Conservation (phyloP, 805 yeast genomes). For the Clavispora carvajalis region DNA sequence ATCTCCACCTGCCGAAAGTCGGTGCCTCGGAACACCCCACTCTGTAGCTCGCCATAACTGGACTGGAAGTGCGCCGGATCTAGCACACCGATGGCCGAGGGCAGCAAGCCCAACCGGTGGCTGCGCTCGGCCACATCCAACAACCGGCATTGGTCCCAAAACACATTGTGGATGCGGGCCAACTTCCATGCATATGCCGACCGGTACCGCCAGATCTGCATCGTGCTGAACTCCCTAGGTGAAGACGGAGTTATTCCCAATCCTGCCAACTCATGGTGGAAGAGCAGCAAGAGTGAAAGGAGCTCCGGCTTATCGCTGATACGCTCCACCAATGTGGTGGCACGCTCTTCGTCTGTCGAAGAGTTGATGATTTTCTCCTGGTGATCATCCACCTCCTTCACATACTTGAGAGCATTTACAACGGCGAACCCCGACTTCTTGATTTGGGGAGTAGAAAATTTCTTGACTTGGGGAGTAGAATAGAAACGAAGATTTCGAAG, state of each 20-base stretch:
- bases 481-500: neutral
- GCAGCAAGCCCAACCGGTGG: constrained; percentile 23
- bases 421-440: constrained; percentile 7
- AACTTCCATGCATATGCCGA: constrained; percentile 20
- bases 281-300: constrained; percentile 23
- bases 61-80: constrained; percentile 35
- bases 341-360: constrained; percentile 18
- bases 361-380: constrained; percentile 17
- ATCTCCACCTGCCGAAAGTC: constrained; percentile 21
- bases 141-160: constrained; percentile 33
- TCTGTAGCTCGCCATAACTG: constrained; percentile 22
- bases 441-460: constrained; percentile 8
- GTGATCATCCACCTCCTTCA: constrained; percentile 23
- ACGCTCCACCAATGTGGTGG: constrained; percentile 18
- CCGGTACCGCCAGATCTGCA: constrained; percentile 15
- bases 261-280: constrained; percentile 27
- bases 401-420: constrained; percentile 21
- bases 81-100: constrained; percentile 28
- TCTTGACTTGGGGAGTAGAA: constrained; percentile 9
- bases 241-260: constrained; percentile 21
- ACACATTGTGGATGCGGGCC: constrained; percentile 24
- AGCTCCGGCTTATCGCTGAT: constrained; percentile 26
- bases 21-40: constrained; percentile 20
- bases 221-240: constrained; percentile 5
- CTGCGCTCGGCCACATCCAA: constrained; percentile 26